Evolutionary conservation across 495 filamentous ascomycete genomes (phyloP).

Genomic region (Hyphodiscus hymeniophilus): DNA sequence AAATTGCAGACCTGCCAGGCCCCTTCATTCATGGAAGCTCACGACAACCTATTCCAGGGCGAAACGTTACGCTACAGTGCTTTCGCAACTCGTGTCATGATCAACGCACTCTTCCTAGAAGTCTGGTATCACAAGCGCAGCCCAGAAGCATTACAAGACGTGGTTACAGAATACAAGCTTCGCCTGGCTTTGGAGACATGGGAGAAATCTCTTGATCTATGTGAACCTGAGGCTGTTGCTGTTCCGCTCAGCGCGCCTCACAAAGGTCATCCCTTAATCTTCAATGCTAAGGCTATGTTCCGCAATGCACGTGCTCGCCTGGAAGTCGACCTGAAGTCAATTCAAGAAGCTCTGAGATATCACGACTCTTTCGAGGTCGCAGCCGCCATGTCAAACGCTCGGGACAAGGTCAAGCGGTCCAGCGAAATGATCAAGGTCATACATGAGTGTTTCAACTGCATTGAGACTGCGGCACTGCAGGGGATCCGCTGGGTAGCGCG

Average conservation of each 20-base stretch:
- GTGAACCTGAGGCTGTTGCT: slow-evolving; percentile 84
- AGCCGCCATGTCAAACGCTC: slow-evolving; percentile 87
- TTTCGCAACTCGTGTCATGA: slow-evolving; percentile 95
- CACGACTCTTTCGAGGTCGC: slow-evolving; percentile 96
- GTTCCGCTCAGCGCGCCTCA: slow-evolving; percentile 91
- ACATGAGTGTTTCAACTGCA: slow-evolving; percentile 94
- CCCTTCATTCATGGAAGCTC: slow-evolving; percentile 84
- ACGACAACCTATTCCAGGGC: slow-evolving; percentile 90
- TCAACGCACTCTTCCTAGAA: slow-evolving; percentile 96
- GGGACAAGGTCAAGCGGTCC: slow-evolving; percentile 87
- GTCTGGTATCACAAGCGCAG: slow-evolving; percentile 99
- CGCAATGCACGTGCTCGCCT: slow-evolving; percentile 88
- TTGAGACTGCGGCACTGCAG: slow-evolving; percentile 89
- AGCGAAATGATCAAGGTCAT: slow-evolving; percentile 98
- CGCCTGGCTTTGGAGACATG: slow-evolving; percentile 92
- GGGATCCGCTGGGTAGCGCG: slow-evolving; percentile 97
- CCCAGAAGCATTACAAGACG: slow-evolving; percentile 90
- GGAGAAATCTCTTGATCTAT: slow-evolving; percentile 91
- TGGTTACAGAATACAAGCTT: slow-evolving; percentile 97
- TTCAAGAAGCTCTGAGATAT: slow-evolving; percentile 94
- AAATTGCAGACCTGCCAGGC: slow-evolving; percentile 58
- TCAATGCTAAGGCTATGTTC: slow-evolving; percentile 98
- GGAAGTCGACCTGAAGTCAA: slow-evolving; percentile 87
- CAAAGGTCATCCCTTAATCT: slow-evolving; percentile 95
- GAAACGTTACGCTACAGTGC: slow-evolving; percentile 90